Evolutionary conservation across 768 basidiomycete genomes (phyloP).

Genomic region (Mycena haematopus): DNA sequence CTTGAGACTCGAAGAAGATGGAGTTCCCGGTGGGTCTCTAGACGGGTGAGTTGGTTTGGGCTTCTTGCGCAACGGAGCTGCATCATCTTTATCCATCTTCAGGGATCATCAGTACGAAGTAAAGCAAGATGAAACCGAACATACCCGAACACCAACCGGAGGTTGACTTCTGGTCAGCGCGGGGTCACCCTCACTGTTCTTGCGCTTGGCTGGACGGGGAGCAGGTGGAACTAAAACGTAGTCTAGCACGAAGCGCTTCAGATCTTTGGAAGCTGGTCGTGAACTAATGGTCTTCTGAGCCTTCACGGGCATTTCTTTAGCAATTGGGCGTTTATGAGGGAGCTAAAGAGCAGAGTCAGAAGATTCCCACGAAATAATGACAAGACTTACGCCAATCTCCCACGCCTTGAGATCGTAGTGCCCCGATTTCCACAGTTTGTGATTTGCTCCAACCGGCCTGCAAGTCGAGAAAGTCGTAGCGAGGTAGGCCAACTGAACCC

Average conservation of each 20-base stretch:
- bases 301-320: neutral
- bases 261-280: neutral
- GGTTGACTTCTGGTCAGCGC: neutral
- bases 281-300: neutral
- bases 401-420: constrained; percentile 61
- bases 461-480: constrained; percentile 57
- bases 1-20: neutral
- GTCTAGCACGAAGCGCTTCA: constrained; percentile 18
- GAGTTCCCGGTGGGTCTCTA: neutral
- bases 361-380: neutral
- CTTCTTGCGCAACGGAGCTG: neutral
- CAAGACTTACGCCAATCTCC: constrained; percentile 15
- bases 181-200: neutral
- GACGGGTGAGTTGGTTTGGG: neutral
- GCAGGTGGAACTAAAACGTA: neutral
- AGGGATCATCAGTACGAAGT: neutral
- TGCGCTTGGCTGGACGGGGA: constrained; percentile 13
- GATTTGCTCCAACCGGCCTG: constrained; percentile 47
- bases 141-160: neutral
- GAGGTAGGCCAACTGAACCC: constrained; percentile 48
- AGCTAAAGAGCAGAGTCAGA: constrained; percentile 4
- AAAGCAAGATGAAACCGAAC: neutral
- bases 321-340: neutral
- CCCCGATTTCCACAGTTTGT: constrained; percentile 49
- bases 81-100: neutral